Percentiles rank a stretch among this genome's conserved stretches.
These are phyloP conservation scores for Monosporozyma servazzii DNA, from an alignment of 805 yeast species.

Conservation along the genomic window DNA sequence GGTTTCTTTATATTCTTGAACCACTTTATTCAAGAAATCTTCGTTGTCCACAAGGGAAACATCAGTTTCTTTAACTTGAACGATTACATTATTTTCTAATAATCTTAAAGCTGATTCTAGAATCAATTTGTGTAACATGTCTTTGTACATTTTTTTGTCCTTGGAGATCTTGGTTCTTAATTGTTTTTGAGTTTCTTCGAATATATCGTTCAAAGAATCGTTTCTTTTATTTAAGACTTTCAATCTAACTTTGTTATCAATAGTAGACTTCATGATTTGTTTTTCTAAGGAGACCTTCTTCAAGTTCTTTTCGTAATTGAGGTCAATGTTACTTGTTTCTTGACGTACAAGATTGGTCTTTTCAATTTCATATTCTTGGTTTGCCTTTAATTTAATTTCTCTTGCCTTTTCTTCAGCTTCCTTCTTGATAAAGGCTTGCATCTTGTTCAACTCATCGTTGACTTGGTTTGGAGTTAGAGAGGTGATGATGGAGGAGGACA, in stretches of 20 bases:
- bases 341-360: constrained; percentile 90
- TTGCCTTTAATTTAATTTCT: constrained; percentile 91
- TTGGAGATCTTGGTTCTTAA: constrained; percentile 44
- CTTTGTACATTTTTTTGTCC: constrained; percentile 53
- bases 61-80: constrained; percentile 44
- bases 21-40: constrained; percentile 38
- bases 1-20: constrained; percentile 48
- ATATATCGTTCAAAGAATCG: constrained; percentile 63
- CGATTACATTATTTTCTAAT: constrained; percentile 57
- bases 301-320: constrained; percentile 66
- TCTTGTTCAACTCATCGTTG: constrained; percentile 88
- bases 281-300: constrained; percentile 89
- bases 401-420: constrained; percentile 99
- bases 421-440: constrained; percentile 97
- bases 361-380: constrained; percentile 97
- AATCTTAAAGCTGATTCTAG: constrained; percentile 67
- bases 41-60: constrained; percentile 31
- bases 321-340: constrained; percentile 83
- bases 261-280: constrained; percentile 91
- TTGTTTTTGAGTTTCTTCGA: constrained; percentile 56
- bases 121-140: constrained; percentile 65
- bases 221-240: constrained; percentile 83
- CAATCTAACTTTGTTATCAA: constrained; percentile 90
- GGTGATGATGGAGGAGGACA: constrained; percentile 33
- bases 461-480: constrained; percentile 47